phyloP scores from a whole-genome alignment of 306 rosid species.

The Mimosa pudica region DNA sequence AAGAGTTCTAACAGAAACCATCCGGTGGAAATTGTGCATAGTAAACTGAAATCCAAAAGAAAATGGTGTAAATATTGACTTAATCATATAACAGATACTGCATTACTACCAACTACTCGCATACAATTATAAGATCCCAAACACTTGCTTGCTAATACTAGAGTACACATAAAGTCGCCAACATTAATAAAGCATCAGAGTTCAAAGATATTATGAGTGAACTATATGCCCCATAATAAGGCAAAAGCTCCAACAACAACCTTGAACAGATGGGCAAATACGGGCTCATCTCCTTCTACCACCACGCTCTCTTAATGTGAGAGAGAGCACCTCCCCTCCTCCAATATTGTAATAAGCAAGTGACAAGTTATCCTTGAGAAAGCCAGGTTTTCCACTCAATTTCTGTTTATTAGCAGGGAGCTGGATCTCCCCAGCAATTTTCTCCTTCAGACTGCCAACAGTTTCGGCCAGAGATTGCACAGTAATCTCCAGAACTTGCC shows the following conservation, averaged over 20 bases:
- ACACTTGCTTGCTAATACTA: conserved; percentile 1
- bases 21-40: neutral
- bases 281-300: conserved; percentile 86
- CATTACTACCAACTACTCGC: conserved; percentile 57
- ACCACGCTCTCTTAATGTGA: conserved; percentile 93
- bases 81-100: conserved; percentile 43
- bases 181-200: conserved; percentile 26
- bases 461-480: conserved; percentile 85
- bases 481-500: conserved; percentile 79
- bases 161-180: conserved; percentile 23
- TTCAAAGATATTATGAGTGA: conserved; percentile 38
- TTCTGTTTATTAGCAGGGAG: conserved; percentile 99
- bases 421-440: conserved; percentile 94
- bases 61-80: conserved; percentile 32
- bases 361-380: conserved; percentile 92
- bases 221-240: conserved; percentile 39
- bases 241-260: conserved; percentile 46
- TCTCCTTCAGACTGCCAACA: conserved; percentile 85
- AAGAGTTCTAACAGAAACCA: conserved; percentile 29
- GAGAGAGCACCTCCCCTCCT: conserved; percentile 71
- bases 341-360: conserved; percentile 91
- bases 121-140: neutral
- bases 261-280: conserved; percentile 40
- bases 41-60: conserved; percentile 38
- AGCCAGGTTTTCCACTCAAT: conserved; percentile 93